These are phyloP conservation scores for Penicillium sclerotiorum DNA, from an alignment of 2,329 filamentous ascomycete genomes.

Conservation along the genomic window DNA sequence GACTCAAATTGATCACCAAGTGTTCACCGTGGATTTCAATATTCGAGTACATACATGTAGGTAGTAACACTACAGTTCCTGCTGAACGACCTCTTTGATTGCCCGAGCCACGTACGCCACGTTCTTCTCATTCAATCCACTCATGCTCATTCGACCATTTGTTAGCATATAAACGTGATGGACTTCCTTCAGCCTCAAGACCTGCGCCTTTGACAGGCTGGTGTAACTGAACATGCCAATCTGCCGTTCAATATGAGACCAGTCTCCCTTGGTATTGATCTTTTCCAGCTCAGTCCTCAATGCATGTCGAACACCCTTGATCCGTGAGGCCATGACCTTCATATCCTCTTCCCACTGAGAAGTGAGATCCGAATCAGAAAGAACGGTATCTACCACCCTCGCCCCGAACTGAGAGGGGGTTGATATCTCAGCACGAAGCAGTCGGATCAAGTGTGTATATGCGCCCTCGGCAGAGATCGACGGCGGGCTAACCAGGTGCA, in stretches of 20 bases:
- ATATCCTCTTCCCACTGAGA: conserved; percentile 38
- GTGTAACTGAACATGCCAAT: conserved; percentile 49
- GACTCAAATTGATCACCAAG: too few species aligned
- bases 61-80: too few species aligned
- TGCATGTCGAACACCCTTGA: conserved; percentile 17
- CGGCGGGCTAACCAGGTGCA: conserved; percentile 57
- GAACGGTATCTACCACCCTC: conserved; percentile 31
- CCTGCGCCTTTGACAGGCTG: conserved; percentile 35
- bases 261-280: conserved; percentile 30
- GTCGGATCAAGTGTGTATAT: conserved; percentile 2
- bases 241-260: conserved; percentile 36
- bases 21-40: too few species aligned
- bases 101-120: conserved; percentile 23
- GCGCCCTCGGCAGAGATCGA: conserved; percentile 9
- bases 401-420: conserved; percentile 34
- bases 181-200: conserved; percentile 31
- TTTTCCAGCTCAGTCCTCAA: conserved; percentile 29
- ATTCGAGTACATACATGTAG: too few species aligned
- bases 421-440: conserved; percentile 34
- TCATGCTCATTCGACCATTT: conserved; percentile 37
- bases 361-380: conserved; percentile 24
- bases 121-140: conserved; percentile 33
- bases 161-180: conserved; percentile 41
- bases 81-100: conserved; percentile 14
- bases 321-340: conserved; percentile 36